Evolutionary conservation across 306 rosid genomes (phyloP).

Genomic region (Spatholobus suberectus): DNA sequence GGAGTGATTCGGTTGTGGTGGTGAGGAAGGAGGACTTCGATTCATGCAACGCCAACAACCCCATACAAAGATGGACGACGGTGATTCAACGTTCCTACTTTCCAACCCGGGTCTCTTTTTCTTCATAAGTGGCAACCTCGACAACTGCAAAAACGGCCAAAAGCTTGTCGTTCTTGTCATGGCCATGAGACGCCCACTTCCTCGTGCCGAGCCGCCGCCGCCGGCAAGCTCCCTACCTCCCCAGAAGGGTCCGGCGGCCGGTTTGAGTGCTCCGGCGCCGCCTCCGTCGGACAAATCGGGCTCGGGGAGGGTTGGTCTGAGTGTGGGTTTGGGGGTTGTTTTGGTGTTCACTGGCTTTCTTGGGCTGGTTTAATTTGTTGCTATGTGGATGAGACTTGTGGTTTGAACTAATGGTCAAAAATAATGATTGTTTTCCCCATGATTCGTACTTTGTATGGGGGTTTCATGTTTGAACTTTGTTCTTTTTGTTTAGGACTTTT

Average conservation of each 20-base stretch:
- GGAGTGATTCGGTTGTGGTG: slow-evolving; percentile 61
- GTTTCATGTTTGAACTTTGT: background rate
- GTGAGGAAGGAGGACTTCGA: slow-evolving; percentile 65
- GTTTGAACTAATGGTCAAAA: background rate
- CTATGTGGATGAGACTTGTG: background rate
- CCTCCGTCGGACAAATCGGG: slow-evolving; percentile 21
- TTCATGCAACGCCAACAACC: slow-evolving; percentile 64
- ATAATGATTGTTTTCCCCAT: background rate
- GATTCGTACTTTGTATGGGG: background rate
- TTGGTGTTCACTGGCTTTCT: slow-evolving; percentile 28
- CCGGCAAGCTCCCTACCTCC: slow-evolving; percentile 1
- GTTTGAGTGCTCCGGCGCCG: slow-evolving; percentile 21
- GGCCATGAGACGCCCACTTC: slow-evolving; percentile 39
- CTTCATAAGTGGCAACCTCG: slow-evolving; percentile 59
- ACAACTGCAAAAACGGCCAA: slow-evolving; percentile 61
- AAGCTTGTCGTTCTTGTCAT: slow-evolving; percentile 59
- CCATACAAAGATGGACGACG: slow-evolving; percentile 47
- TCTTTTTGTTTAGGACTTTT: background rate
- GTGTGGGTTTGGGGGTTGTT: slow-evolving; percentile 17
- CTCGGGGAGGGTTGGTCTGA: slow-evolving; percentile 29
- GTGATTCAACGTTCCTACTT: slow-evolving; percentile 58
- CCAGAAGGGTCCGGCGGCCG: background rate
- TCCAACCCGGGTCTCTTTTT: slow-evolving; percentile 60
- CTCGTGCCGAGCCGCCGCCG: background rate
- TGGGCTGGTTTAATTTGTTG: slow-evolving; percentile 31